These are phyloP conservation scores for Vicia faba DNA, from an alignment of 306 rosid genomes.

Conservation along the genomic window DNA sequence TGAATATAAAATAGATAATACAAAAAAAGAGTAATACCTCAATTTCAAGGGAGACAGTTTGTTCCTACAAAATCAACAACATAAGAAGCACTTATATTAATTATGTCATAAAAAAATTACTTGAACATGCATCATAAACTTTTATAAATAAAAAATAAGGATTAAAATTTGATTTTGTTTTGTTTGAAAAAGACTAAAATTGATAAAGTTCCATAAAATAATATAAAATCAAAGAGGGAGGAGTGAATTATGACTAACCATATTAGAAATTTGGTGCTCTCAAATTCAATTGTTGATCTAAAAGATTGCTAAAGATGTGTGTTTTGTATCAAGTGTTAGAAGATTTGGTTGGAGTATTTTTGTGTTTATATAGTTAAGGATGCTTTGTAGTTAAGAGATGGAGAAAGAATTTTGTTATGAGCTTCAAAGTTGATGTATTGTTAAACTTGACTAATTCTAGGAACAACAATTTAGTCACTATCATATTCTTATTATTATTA, in stretches of 20 bases:
- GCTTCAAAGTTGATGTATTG: background rate
- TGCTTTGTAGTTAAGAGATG: constrained; percentile 40
- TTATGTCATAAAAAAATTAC: too few species aligned
- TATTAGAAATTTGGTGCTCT: constrained; percentile 5
- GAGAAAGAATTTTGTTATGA: background rate
- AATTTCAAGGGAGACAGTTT: constrained; percentile 48
- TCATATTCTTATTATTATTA: too few species aligned
- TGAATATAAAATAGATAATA: background rate
- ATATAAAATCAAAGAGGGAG: background rate
- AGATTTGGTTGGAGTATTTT: background rate
- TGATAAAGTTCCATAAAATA: too few species aligned
- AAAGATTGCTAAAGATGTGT: background rate
- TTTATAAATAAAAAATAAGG: too few species aligned
- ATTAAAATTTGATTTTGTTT: too few species aligned
- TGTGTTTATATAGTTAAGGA: constrained; percentile 38
- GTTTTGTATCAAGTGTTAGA: constrained; percentile 6
- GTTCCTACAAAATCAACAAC: constrained; percentile 38
- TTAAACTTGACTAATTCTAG: background rate
- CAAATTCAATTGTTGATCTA: too few species aligned
- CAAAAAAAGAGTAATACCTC: constrained; percentile 45
- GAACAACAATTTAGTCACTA: background rate
- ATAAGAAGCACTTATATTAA: background rate
- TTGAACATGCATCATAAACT: too few species aligned
- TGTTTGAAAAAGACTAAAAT: too few species aligned
- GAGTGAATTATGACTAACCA: constrained; percentile 40